Percentiles rank a stretch among this genome's conserved stretches.
These are phyloP conservation scores for Striga asiatica DNA, from an alignment of 257 asterid species.

Conservation along the genomic window DNA sequence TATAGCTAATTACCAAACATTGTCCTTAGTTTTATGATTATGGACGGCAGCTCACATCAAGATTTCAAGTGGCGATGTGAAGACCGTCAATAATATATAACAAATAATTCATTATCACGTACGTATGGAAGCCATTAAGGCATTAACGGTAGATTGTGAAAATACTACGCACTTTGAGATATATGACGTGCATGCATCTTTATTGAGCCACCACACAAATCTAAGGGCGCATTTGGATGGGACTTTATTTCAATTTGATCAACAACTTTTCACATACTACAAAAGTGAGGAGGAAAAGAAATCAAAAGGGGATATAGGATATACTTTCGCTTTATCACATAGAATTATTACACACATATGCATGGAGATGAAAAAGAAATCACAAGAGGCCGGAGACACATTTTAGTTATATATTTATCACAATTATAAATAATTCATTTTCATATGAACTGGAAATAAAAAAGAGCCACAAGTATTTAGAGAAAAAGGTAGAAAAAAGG, in stretches of 20 bases:
- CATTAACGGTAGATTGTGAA: no score
- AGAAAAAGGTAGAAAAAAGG: background rate
- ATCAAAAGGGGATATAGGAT: slow-evolving; percentile 10
- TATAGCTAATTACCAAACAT: no score
- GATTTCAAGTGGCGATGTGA: no score
- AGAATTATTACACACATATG: background rate
- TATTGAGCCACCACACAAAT: slow-evolving; percentile 17
- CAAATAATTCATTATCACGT: no score
- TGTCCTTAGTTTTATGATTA: no score
- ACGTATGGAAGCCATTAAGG: no score
- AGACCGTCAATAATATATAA: no score
- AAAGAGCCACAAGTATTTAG: background rate
- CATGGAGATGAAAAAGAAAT: background rate
- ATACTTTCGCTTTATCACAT: slow-evolving; percentile 7
- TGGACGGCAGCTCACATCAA: no score
- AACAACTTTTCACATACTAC: slow-evolving; percentile 13
- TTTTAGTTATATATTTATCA: background rate
- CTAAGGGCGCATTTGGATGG: slow-evolving; percentile 16
- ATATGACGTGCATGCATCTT: background rate
- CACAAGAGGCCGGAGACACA: background rate
- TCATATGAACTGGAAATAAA: background rate
- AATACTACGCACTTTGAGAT: background rate
- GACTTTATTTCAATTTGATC: slow-evolving; percentile 20
- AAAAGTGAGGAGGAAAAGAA: slow-evolving; percentile 18
- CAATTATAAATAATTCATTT: background rate